Conservation (phyloP, 2,329 filamentous ascomycete genomes). For the Colletotrichum sp. region DNA sequence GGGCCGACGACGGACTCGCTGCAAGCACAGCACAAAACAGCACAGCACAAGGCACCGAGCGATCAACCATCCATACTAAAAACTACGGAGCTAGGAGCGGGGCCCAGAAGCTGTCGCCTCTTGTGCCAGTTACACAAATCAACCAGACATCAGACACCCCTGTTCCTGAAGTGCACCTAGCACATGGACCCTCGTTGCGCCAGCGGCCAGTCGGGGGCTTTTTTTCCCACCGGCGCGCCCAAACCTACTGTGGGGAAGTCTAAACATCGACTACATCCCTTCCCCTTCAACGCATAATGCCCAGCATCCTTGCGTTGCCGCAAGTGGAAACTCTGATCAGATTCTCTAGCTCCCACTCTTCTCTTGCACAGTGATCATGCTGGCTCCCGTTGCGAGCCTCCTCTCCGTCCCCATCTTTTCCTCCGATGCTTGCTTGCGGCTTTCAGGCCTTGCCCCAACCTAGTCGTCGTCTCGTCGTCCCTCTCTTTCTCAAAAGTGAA, state of each 20-base stretch:
- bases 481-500: not conserved
- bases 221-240: constrained; percentile 28
- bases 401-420: constrained; percentile 21
- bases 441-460: constrained; percentile 17
- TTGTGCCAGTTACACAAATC: constrained; percentile 24
- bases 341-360: constrained; percentile 21
- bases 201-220: constrained; percentile 27
- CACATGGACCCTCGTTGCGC: constrained; percentile 16
- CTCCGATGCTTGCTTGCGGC: constrained; percentile 19
- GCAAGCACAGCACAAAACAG: not conserved
- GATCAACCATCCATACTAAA: not conserved
- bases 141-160: constrained; percentile 4
- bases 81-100: not conserved
- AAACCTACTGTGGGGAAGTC: constrained; percentile 37
- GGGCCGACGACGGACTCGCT: not conserved
- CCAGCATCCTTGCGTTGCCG: constrained; percentile 33
- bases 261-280: constrained; percentile 34
- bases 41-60: constrained; percentile 25
- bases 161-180: constrained; percentile 7
- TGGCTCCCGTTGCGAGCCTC: constrained; percentile 28
- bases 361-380: constrained; percentile 27
- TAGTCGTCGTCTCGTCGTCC: constrained; percentile 1
- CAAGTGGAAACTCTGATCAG: constrained; percentile 34
- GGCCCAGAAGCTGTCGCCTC: constrained; percentile 23
- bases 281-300: constrained; percentile 37